Conservation (phyloP, 2,329 filamentous ascomycete species). For the Bipolaris bicolor region DNA sequence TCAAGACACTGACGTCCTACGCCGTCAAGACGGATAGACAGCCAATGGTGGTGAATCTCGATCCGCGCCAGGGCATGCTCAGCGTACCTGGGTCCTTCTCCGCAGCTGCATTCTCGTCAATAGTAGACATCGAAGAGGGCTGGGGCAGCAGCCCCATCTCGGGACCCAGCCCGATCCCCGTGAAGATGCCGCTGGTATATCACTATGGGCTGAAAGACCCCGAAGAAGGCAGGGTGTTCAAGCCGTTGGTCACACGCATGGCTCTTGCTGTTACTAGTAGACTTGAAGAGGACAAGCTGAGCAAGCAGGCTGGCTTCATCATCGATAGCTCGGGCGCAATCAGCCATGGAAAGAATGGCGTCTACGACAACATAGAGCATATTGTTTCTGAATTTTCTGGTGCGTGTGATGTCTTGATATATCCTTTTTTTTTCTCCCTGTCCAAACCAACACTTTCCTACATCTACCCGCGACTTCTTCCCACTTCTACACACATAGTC, state of each 20-base stretch:
- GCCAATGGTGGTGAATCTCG: conserved; percentile 82
- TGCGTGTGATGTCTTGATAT: conserved; percentile 47
- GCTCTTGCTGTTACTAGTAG: conserved; percentile 79
- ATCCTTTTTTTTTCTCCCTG: background rate
- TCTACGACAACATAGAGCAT: conserved; percentile 80
- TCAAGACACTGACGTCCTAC: conserved; percentile 78
- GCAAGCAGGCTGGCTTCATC: conserved; percentile 77
- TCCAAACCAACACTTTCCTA: background rate
- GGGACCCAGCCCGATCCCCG: conserved; percentile 83
- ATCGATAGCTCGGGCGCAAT: conserved; percentile 81
- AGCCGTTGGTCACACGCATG: conserved; percentile 74
- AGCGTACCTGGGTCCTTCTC: conserved; percentile 75
- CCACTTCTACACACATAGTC: too few species aligned
- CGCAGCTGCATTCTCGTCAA: conserved; percentile 82
- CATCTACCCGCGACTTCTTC: too few species aligned
- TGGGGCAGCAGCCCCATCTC: conserved; percentile 92
- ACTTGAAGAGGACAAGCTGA: conserved; percentile 74
- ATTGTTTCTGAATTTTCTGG: conserved; percentile 73
- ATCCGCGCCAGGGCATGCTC: conserved; percentile 71
- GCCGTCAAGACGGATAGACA: conserved; percentile 75
- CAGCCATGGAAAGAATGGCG: conserved; percentile 66
- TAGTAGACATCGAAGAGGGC: conserved; percentile 86
- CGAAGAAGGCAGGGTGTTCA: conserved; percentile 74
- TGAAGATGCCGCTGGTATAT: conserved; percentile 91
- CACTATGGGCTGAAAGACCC: conserved; percentile 79